Evolutionary conservation across 495 filamentous ascomycete genomes (phyloP), one percentile per base, ranked within the genome.

Genomic region (Daldinia bambusicola): DNA sequence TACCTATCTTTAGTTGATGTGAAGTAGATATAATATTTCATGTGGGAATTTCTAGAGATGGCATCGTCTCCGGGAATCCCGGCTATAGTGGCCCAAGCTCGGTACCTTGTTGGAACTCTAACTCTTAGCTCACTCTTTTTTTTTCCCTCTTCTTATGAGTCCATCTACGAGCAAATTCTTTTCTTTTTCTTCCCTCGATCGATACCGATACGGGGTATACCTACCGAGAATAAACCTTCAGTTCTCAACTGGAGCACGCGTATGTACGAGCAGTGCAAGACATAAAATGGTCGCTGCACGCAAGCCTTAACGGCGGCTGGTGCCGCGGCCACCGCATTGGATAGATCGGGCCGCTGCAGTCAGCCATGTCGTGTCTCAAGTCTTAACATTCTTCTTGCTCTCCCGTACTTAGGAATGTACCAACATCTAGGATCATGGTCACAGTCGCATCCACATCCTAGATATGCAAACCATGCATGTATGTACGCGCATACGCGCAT

Each of bases 351-450:
- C 69, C 69, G 69, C 63, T 56, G 57, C 55, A 48, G 63, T 59
- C 69, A 72, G 64, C 69, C 64, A 67, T 67, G 63, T 67, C 69
- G 64, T 67, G 63, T 67, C 69, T 67, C 48, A 41, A 55, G 37
- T 36, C 37, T 37, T 36, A 36, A 43, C 48, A 32, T 64, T 18
- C 63, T 41, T 71, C 58, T 58, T 26, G 26, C 69, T 48, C 43
- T 16, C 43, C 18, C 12, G 26, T 51, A 26, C 48, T 51, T 51
- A 31, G 10, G 20, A 13, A 53, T 53, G 51, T 56, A 56, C 32
- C 13, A 37, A 22, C 31, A 56, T 37, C 30, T 36, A 18, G 32
- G 30, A 56, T 56, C 53, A 32, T 32, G 7, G 50, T 32, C 50
- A 53, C 50, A 53, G 50, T 53, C 26, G 26, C 50, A 71, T 71